Evolutionary conservation across 345 rosid species (phyloP).

Genomic region (Microthlaspi erraticum): DNA sequence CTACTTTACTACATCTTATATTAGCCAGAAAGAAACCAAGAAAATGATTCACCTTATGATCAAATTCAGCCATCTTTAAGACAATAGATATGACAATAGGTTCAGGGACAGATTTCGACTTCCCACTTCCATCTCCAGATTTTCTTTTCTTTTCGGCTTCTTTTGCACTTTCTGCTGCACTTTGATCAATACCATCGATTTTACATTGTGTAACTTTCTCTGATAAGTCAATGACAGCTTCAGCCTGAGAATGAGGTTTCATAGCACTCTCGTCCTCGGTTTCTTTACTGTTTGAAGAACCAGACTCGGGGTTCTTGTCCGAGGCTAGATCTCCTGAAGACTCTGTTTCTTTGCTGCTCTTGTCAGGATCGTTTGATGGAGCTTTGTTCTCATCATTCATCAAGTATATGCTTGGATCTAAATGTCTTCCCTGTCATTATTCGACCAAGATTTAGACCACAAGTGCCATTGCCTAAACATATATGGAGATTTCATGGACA

Average conservation of each 20-base stretch:
- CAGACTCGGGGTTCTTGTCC: constrained; percentile 44
- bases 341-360: constrained; percentile 42
- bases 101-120: constrained; percentile 71
- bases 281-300: constrained; percentile 42
- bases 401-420: constrained; percentile 97
- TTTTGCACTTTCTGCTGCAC: constrained; percentile 54
- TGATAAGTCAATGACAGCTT: constrained; percentile 49
- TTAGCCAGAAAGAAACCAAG: not conserved
- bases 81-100: constrained; percentile 87
- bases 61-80: constrained; percentile 91
- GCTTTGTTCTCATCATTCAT: constrained; percentile 86
- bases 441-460: constrained; percentile 17
- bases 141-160: constrained; percentile 44
- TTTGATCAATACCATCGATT: constrained; percentile 42
- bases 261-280: constrained; percentile 38
- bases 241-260: constrained; percentile 43
- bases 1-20: not conserved
- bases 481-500: constrained; percentile 2
- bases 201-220: constrained; percentile 49
- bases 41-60: constrained; percentile 70
- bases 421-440: constrained; percentile 81
- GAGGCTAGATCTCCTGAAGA: constrained; percentile 40
- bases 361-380: constrained; percentile 52
- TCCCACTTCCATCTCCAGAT: constrained; percentile 40
- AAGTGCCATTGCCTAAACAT: not conserved